phyloP scores from a whole-genome alignment of 2,329 filamentous ascomycete genomes.

The Colletotrichum sp. region DNA sequence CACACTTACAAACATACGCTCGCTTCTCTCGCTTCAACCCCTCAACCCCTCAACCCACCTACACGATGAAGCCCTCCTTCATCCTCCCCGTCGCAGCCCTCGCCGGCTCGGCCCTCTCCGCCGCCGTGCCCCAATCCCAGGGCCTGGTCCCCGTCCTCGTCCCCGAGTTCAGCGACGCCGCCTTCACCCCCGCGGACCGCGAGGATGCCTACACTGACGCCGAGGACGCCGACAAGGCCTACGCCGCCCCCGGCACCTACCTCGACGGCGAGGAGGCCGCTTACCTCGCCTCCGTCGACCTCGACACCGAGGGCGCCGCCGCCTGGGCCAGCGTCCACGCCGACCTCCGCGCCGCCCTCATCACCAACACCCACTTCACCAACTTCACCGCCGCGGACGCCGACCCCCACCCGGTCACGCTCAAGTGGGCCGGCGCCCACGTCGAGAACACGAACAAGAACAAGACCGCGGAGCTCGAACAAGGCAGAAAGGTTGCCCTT shows the following conservation, averaged over 20 bases:
- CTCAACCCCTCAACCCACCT: not conserved
- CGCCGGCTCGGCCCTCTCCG: not conserved
- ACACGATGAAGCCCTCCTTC: slow-evolving; percentile 1
- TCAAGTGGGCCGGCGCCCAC: not conserved
- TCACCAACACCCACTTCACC: not conserved
- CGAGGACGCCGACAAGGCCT: not conserved
- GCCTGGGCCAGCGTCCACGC: not conserved
- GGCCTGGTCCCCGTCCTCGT: not conserved
- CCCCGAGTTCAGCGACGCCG: not conserved
- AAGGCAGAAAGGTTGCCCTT: too few species aligned
- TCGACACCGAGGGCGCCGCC: not conserved
- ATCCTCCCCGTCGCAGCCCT: not conserved
- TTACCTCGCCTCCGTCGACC: not conserved
- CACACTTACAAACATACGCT: not conserved
- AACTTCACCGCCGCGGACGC: not conserved
- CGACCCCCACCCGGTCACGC: not conserved
- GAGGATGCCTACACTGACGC: not conserved
- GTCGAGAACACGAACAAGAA: not conserved
- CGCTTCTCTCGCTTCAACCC: not conserved
- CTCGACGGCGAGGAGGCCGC: not conserved
- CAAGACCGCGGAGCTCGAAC: not conserved
- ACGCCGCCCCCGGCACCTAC: not conserved
- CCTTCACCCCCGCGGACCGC: not conserved
- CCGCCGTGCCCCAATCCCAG: not conserved
- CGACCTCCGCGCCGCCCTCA: not conserved